phyloP scores from a whole-genome alignment of 345 rosid species.

The Erucastrum elatum region DNA sequence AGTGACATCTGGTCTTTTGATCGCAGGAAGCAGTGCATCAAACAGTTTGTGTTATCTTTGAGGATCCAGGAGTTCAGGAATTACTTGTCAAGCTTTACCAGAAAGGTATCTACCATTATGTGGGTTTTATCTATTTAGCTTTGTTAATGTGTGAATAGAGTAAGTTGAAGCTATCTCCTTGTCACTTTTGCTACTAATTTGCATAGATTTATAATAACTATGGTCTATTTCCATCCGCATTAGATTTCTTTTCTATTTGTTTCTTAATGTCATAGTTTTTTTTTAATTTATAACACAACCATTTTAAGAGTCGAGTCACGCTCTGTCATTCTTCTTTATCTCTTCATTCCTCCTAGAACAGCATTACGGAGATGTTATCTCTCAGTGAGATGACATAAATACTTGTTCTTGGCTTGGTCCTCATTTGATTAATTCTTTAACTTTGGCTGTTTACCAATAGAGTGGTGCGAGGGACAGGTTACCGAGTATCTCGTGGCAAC shows the following conservation, averaged over 20 bases:
- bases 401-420: not conserved
- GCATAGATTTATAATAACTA: not conserved
- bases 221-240: conserved; percentile 2
- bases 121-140: not conserved
- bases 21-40: conserved; percentile 90
- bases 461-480: conserved; percentile 95
- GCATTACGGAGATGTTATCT: not conserved
- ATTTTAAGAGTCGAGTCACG: not conserved
- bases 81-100: conserved; percentile 93
- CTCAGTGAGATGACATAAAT: conserved; percentile 2
- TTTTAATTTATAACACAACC: not conserved
- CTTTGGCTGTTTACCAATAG: conserved; percentile 49
- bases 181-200: conserved; percentile 6
- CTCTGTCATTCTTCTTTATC: not conserved
- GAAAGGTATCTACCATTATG: conserved; percentile 53
- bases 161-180: not conserved
- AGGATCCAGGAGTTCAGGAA: conserved; percentile 98
- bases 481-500: conserved; percentile 93
- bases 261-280: not conserved
- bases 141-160: not conserved
- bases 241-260: not conserved
- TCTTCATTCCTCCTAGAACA: conserved; percentile 7
- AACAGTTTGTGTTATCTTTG: conserved; percentile 89
- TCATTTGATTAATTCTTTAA: conserved; percentile 20
- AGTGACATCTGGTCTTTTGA: conserved; percentile 9